Percentiles rank a stretch among this genome's conserved stretches.
Conservation (phyloP, 2,329 filamentous ascomycete genomes). For the Colletotrichum endophyticum region DNA sequence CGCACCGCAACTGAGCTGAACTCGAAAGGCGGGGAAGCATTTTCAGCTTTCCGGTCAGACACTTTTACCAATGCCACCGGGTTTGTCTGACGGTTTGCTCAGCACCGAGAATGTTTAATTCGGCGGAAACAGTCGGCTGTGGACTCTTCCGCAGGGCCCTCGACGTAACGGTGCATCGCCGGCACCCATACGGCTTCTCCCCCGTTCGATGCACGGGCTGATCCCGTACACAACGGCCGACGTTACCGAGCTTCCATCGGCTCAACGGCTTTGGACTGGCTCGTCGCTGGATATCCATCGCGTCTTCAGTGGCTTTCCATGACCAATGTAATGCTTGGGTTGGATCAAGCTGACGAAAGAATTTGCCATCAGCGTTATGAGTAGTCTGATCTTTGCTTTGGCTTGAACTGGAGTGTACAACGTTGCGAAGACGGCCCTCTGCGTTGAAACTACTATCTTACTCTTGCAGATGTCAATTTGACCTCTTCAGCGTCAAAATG, state of each 20-base stretch:
- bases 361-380: not conserved
- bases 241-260: not conserved
- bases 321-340: not conserved
- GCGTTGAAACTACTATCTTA: not conserved
- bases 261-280: not conserved
- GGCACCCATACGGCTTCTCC: not conserved
- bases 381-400: not conserved
- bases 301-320: not conserved
- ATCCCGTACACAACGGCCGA: not conserved
- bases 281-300: not conserved
- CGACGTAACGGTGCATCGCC: not conserved
- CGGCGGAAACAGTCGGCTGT: not conserved
- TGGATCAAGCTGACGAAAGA: not conserved
- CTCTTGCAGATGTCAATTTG: not conserved
- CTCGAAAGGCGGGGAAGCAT: constrained; percentile 4
- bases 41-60: constrained; percentile 3
- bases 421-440: not conserved
- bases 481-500: not conserved
- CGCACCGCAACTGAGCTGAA: not conserved
- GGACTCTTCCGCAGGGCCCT: not conserved
- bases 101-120: not conserved
- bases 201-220: not conserved
- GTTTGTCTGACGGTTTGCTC: not conserved
- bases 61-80: not conserved
- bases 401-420: not conserved